phyloP scores from a whole-genome alignment of 805 yeast species.

The Candida odintsovae region DNA sequence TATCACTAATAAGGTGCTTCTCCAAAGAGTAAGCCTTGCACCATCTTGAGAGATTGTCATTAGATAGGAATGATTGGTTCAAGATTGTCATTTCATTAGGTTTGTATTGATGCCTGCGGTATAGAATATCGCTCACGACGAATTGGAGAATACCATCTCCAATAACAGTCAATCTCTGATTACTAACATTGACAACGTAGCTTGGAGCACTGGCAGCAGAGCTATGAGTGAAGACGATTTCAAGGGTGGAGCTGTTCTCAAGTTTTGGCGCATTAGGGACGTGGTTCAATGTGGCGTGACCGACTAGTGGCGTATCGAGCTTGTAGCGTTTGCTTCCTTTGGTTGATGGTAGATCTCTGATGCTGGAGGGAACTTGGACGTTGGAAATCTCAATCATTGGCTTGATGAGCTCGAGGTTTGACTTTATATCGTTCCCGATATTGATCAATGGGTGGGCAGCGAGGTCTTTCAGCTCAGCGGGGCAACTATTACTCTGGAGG shows the following conservation, averaged over 20 bases:
- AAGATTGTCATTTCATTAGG: background rate
- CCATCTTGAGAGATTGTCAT: background rate
- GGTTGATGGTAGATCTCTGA: background rate
- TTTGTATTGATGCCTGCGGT: background rate
- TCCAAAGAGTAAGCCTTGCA: background rate
- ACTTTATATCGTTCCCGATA: background rate
- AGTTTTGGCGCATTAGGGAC: slow-evolving; percentile 54
- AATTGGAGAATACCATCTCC: slow-evolving; percentile 67
- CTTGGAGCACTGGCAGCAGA: slow-evolving; percentile 42
- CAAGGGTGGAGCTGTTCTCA: slow-evolving; percentile 43
- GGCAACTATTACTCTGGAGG: background rate
- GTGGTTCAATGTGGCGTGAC: background rate
- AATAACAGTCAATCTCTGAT: slow-evolving; percentile 77
- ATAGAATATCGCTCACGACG: background rate
- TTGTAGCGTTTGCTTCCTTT: background rate
- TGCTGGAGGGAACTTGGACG: background rate
- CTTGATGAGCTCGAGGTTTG: background rate
- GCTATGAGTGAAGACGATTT: slow-evolving; percentile 71
- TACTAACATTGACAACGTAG: slow-evolving; percentile 18
- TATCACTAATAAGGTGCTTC: background rate
- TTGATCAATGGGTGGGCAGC: background rate
- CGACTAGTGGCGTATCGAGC: background rate
- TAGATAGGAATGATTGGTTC: background rate
- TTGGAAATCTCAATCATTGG: background rate
- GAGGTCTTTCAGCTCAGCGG: background rate